Conservation (phyloP, 805 yeast genomes). For the Ogataea polymorpha region DNA sequence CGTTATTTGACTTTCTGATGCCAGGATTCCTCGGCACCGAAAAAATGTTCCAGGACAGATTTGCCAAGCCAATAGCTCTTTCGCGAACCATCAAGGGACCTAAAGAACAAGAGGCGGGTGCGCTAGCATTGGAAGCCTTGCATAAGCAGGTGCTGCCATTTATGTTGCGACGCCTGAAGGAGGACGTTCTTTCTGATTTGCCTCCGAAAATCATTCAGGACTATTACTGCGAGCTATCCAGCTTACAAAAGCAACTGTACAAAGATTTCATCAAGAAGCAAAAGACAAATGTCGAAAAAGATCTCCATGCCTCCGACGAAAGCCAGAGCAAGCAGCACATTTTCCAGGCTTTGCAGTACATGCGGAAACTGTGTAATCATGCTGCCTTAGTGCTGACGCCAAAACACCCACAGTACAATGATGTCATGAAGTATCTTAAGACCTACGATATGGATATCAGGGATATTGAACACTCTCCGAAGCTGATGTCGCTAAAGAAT, state of each 20-base stretch:
- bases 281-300: conserved; percentile 65
- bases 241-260: conserved; percentile 81
- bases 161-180: conserved; percentile 92
- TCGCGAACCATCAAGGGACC: conserved; percentile 86
- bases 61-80: conserved; percentile 97
- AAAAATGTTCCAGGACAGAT: conserved; percentile 86
- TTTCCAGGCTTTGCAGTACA: conserved; percentile 94
- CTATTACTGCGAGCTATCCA: conserved; percentile 93
- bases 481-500: conserved; percentile 75
- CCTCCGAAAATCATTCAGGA: conserved; percentile 99
- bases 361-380: conserved; percentile 96
- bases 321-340: conserved; percentile 74
- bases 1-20: conserved; percentile 95
- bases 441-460: conserved; percentile 57
- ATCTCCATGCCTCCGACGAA: conserved; percentile 41
- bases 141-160: conserved; percentile 97
- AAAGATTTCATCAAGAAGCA: conserved; percentile 87
- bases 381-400: conserved; percentile 86
- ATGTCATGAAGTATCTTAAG: conserved; percentile 60
- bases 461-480: conserved; percentile 87
- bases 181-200: conserved; percentile 90
- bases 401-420: conserved; percentile 75
- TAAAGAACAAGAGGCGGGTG: conserved; percentile 96
- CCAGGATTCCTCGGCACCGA: conserved; percentile 98
- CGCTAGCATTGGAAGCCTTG: conserved; percentile 89